phyloP scores from a whole-genome alignment of 2,329 filamentous ascomycete genomes.

The Cladophialophora immunda region DNA sequence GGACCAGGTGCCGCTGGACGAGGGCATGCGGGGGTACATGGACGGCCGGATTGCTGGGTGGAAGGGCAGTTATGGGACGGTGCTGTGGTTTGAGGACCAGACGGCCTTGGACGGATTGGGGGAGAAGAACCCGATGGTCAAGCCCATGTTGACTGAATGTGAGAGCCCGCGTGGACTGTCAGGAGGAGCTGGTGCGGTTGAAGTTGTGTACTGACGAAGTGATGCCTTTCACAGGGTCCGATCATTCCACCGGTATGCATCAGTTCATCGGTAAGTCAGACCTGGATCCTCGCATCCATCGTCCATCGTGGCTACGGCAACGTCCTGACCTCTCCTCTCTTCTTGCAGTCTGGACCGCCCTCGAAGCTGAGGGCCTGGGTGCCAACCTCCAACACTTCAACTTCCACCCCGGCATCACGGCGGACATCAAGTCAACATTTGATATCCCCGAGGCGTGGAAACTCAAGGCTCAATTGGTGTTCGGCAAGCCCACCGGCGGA shows the following conservation, averaged over 20 bases:
- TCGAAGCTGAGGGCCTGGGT: constrained; percentile 84
- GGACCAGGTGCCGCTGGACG: constrained; percentile 23
- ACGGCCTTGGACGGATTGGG: constrained; percentile 68
- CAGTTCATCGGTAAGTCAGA: constrained; percentile 53
- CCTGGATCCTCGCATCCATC: neutral
- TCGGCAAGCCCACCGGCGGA: constrained; percentile 60
- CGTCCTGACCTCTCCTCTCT: neutral
- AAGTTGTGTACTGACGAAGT: constrained; percentile 12
- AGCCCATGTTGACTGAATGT: constrained; percentile 77
- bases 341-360: constrained; percentile 73
- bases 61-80: constrained; percentile 74
- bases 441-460: constrained; percentile 76
- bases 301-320: neutral
- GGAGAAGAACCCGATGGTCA: constrained; percentile 68
- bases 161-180: neutral
- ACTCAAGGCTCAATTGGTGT: constrained; percentile 83
- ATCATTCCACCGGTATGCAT: constrained; percentile 81
- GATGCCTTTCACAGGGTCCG: constrained; percentile 59
- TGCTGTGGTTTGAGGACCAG: constrained; percentile 87
- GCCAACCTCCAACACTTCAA: constrained; percentile 95
- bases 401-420: constrained; percentile 73
- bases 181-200: neutral
- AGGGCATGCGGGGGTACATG: constrained; percentile 25
- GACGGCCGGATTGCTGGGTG: constrained; percentile 28
- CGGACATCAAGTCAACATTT: constrained; percentile 74